Percentiles rank a stretch among this genome's conserved stretches.
Conservation (phyloP, 768 basidiomycete genomes). For the Flagelloscypha sp. region DNA sequence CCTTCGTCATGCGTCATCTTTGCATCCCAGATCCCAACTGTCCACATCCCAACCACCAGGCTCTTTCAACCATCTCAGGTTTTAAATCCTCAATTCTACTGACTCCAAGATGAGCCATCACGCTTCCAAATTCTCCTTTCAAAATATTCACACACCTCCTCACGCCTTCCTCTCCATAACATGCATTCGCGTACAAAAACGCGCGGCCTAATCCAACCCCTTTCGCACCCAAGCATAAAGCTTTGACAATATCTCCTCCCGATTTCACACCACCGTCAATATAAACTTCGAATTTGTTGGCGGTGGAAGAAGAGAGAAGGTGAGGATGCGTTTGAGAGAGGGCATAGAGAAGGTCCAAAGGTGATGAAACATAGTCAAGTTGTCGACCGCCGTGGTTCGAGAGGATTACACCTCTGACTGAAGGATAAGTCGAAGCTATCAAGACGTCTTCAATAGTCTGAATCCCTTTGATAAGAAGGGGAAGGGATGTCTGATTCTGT, state of each 20-base stretch:
- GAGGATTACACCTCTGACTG: constrained; percentile 48
- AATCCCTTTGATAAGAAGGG: constrained; percentile 38
- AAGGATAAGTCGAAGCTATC: too few relatives aligned
- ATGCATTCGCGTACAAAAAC: too few relatives aligned
- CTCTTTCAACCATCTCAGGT: too few relatives aligned
- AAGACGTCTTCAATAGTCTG: constrained; percentile 38
- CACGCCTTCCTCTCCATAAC: too few relatives aligned
- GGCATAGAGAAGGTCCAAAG: constrained; percentile 61
- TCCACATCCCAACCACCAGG: too few relatives aligned
- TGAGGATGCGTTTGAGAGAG: constrained; percentile 54
- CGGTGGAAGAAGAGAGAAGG: constrained; percentile 46
- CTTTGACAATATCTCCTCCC: constrained; percentile 78
- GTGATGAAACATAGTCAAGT: constrained; percentile 55
- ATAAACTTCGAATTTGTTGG: constrained; percentile 59
- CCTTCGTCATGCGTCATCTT: too few relatives aligned
- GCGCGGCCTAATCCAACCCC: too few relatives aligned
- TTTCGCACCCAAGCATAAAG: constrained; percentile 74
- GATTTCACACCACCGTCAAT: constrained; percentile 74
- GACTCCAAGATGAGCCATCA: too few relatives aligned
- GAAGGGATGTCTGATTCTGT: constrained; percentile 32
- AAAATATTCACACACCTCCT: too few relatives aligned
- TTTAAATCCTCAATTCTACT: too few relatives aligned
- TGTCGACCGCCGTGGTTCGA: constrained; percentile 55
- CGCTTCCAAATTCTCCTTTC: too few relatives aligned
- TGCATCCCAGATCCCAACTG: too few relatives aligned